Conservation (phyloP, 257 asterid genomes). For the Solanum virginianum region DNA sequence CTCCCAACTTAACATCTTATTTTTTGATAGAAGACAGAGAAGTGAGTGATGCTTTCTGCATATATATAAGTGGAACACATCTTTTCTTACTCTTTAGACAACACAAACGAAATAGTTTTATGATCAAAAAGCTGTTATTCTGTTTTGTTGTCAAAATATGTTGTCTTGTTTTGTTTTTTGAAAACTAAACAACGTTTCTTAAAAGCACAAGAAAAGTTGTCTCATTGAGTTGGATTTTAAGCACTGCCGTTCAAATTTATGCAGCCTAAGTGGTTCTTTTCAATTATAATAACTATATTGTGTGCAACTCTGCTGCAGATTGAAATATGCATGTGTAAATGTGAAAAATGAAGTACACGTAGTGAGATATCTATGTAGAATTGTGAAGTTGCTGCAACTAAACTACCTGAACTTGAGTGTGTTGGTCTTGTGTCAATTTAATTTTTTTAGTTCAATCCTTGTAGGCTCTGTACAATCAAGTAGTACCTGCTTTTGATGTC, state of each 20-base stretch:
- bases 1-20: background rate
- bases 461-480: slow-evolving; percentile 63
- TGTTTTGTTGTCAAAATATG: background rate
- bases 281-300: background rate
- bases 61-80: background rate
- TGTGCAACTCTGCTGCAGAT: background rate
- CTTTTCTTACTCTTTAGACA: background rate
- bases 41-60: background rate
- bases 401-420: background rate
- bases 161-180: background rate
- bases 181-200: background rate
- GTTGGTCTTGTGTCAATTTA: background rate
- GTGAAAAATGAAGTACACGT: background rate
- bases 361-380: background rate
- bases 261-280: background rate
- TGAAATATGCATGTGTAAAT: background rate
- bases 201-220: background rate
- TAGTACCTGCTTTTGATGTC: slow-evolving; percentile 71
- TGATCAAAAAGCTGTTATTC: background rate
- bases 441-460: background rate
- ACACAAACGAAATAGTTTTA: background rate
- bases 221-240: background rate
- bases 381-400: background rate
- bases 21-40: background rate
- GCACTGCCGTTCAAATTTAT: background rate